Base-by-base conservation (phyloP, 257 asterid genomes). In the Mentha longifolia region DNA sequence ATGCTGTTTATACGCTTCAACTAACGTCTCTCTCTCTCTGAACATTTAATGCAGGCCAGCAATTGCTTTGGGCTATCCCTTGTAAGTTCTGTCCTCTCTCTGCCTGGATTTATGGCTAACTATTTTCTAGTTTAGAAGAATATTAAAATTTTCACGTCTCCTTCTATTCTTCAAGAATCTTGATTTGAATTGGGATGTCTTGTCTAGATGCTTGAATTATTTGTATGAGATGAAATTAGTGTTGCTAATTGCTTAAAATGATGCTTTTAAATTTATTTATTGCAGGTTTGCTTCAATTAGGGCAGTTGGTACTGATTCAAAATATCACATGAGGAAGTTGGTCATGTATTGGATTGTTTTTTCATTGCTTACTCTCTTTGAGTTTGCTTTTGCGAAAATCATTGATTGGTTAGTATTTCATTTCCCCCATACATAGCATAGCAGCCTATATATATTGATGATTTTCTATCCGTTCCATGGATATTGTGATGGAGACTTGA, bases 51-150 rank as follows among this genome's bases (percentile, higher is more conserved):
- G 82, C 85, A 84, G 89, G 89, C 89, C 85, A 51, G 35, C 67
- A n/a, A n/a, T 82, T 76, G 86, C 86, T 61, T 74, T 86, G 67
- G 83, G 57, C 37, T 86, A 77, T 49, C 91, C 88, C 15, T 60
- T 86, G 88, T 86, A 83, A 77, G 87, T 65, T 65, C 13, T 41
- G 28, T 50, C 13, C 5, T 33, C 54, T 22, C 25, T 22, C 25
- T 22, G 25, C 25, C 1, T 22, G 25, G 25, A 22, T 22, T 22
- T 22, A 22, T 22, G 25, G 25, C 52, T n/a, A n/a, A n/a, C n/a
- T n/a, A n/a, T n/a, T n/a, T n/a, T n/a, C 2, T n/a, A n/a, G n/a
- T n/a, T n/a, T n/a, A n/a, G n/a, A n/a, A n/a, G n/a, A n/a, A n/a
- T n/a, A n/a, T n/a, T n/a, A n/a, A n/a, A n/a, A n/a, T n/a, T n/a